These are phyloP conservation scores for Acanthamoeba royreba DNA, from an alignment of 208 protist genomes.

Conservation along the genomic window DNA sequence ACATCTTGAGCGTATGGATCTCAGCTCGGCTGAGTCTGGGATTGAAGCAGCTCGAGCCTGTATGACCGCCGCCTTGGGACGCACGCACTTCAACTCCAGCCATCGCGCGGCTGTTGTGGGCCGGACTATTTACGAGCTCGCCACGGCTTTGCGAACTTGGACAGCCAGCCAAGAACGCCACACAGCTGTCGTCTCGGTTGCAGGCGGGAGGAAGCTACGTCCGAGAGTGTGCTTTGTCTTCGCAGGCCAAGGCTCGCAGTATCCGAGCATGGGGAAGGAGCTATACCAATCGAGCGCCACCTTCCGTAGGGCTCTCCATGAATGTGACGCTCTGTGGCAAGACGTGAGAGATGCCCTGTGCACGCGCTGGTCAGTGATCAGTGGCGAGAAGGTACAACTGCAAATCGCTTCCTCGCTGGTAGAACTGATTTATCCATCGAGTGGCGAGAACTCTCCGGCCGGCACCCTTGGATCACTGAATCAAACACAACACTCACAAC, in stretches of 20 bases:
- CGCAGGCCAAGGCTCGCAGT: constrained; percentile 70
- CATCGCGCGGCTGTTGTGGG: not conserved
- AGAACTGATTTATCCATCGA: not conserved
- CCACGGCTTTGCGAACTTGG: not conserved
- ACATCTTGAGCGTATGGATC: not conserved
- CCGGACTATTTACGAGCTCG: not conserved
- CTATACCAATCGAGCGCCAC: constrained; percentile 52
- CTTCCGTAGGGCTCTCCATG: constrained; percentile 54
- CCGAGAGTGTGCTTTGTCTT: constrained; percentile 62
- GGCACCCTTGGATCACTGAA: not conserved
- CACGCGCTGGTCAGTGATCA: not conserved
- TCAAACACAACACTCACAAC: constrained; percentile 51
- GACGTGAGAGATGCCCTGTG: not conserved
- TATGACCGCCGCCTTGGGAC: not conserved
- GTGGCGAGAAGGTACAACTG: not conserved
- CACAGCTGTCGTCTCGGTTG: not conserved
- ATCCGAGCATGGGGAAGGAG: constrained; percentile 60
- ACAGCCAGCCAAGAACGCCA: not conserved
- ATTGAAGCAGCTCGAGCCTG: constrained; percentile 7
- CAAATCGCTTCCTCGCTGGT: not conserved
- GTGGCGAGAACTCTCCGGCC: not conserved
- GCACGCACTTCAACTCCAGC: not conserved
- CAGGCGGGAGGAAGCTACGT: not conserved
- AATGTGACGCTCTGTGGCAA: constrained; percentile 46
- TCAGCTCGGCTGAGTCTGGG: too few species aligned